phyloP scores from a whole-genome alignment of 257 asterid species.

The Paulownia fortunei region DNA sequence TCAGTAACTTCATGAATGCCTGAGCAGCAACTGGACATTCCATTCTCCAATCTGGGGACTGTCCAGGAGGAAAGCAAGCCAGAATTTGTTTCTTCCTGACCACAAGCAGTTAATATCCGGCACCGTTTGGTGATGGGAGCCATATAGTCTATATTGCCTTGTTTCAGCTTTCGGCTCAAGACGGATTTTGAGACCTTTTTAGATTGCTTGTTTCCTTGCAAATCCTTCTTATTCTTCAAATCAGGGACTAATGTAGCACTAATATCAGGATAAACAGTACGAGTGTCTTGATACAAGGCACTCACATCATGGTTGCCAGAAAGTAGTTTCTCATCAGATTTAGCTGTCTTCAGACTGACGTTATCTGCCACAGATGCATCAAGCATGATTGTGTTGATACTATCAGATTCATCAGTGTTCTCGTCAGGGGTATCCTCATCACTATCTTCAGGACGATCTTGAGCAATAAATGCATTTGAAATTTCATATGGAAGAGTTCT shows the following conservation, averaged over 20 bases:
- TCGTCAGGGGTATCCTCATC: conserved; percentile 38
- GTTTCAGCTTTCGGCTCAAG: conserved; percentile 33
- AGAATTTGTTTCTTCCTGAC: conserved; percentile 32
- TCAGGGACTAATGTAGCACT: conserved; percentile 25
- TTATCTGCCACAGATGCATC: conserved; percentile 28
- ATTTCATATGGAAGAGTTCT: conserved; percentile 44
- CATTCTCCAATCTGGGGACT: conserved; percentile 38
- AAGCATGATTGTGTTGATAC: conserved; percentile 22
- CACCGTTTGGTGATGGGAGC: conserved; percentile 44
- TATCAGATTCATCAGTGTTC: conserved; percentile 48
- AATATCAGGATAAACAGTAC: conserved; percentile 29
- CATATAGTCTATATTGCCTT: conserved; percentile 26
- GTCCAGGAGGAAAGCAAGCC: conserved; percentile 6
- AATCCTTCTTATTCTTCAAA: conserved; percentile 32
- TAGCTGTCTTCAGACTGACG: conserved; percentile 25
- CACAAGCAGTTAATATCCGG: conserved; percentile 40
- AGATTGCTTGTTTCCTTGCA: conserved; percentile 30
- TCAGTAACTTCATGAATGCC: conserved; percentile 32
- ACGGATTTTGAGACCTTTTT: conserved; percentile 35
- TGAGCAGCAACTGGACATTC: conserved; percentile 30
- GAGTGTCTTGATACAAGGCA: conserved; percentile 19
- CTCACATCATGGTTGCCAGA: conserved; percentile 15
- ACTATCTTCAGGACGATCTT: neutral
- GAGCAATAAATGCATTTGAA: conserved; percentile 18
- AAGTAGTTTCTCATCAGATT: conserved; percentile 36